phyloP scores from a whole-genome alignment of 371 early-diverging fungal species.

The Rhizopus microsporus region DNA sequence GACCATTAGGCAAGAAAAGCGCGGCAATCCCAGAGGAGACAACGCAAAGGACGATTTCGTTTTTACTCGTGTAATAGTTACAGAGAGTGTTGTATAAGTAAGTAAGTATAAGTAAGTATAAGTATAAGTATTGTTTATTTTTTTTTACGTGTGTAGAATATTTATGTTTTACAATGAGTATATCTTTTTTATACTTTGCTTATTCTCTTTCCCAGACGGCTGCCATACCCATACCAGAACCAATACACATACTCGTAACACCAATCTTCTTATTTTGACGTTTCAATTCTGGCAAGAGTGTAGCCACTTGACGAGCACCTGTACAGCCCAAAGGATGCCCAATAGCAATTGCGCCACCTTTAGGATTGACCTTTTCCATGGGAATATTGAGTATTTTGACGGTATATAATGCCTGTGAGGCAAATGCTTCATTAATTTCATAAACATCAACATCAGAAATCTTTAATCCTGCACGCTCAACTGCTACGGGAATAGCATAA shows the following conservation, averaged over 20 bases:
- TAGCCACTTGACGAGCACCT: conserved; percentile 97
- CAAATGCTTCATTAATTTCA: conserved; percentile 98
- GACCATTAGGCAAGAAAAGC: no score
- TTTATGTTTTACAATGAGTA: no score
- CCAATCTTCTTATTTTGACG: conserved; percentile 86
- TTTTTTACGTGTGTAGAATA: no score
- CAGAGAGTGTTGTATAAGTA: no score
- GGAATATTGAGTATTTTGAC: conserved; percentile 85
- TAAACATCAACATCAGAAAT: conserved; percentile 77
- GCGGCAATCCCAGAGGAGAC: no score
- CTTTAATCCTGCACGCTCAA: conserved; percentile 81
- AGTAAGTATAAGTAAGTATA: no score
- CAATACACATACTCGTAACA: conserved; percentile 94
- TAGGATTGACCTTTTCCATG: conserved; percentile 92
- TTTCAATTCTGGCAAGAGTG: conserved; percentile 90
- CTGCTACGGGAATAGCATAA: conserved; percentile 90
- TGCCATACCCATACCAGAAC: conserved; percentile 97
- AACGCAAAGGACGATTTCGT: no score
- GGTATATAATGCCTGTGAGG: conserved; percentile 96
- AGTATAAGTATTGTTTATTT: no score
- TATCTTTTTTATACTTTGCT: not conserved
- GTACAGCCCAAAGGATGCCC: conserved; percentile 80
- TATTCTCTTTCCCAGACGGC: conserved; percentile 79
- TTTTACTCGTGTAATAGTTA: no score
- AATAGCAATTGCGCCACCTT: conserved; percentile 93